Evolutionary conservation across 129 eudicot genomes (phyloP).

Genomic region (Flaveria bidentis): DNA sequence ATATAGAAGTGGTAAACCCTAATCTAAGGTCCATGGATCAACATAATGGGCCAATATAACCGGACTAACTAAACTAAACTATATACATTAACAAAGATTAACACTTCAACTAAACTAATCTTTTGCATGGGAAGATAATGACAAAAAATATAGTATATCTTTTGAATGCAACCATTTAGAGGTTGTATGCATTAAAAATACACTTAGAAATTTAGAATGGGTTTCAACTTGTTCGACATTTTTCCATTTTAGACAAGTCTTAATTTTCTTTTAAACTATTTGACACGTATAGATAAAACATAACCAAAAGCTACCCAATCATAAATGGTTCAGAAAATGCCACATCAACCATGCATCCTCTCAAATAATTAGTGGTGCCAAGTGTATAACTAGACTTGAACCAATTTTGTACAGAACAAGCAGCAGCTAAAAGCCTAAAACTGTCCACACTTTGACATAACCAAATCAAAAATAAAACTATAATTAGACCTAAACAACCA

Average conservation of each 20-base stretch:
- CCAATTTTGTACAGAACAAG: no score
- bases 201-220: no score
- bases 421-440: no score
- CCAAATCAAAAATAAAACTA: no score
- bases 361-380: neutral
- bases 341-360: slow-evolving; percentile 5
- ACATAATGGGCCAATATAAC: no score
- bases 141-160: neutral
- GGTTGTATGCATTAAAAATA: neutral
- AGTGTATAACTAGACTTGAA: neutral
- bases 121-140: neutral
- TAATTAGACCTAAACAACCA: no score
- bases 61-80: no score
- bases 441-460: neutral
- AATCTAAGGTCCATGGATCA: no score
- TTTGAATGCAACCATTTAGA: neutral
- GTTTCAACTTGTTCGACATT: neutral
- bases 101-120: neutral
- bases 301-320: neutral
- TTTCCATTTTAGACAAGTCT: neutral
- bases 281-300: neutral
- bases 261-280: neutral
- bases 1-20: no score
- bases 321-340: neutral
- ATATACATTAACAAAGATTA: no score